Percentiles rank a stretch among this genome's conserved stretches.
Evolutionary conservation across 2,329 filamentous ascomycete species (phyloP).

Genomic region (Neodidymelliopsis sp.): DNA sequence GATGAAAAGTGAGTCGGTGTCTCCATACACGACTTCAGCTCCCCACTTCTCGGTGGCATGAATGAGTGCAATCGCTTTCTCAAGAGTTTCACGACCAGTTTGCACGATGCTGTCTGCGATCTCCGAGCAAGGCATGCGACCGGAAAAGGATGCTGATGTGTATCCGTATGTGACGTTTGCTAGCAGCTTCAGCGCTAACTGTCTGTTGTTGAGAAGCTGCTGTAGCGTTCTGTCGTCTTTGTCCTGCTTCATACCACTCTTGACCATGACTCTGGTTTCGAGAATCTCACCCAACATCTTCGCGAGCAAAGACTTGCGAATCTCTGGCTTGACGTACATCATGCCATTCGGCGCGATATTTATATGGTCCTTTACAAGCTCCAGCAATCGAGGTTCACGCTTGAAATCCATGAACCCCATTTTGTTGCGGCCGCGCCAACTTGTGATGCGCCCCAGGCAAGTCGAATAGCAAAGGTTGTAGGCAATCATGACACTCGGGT

Average conservation of each 20-base stretch:
- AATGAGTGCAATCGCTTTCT: conserved; percentile 91
- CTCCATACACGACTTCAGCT: conserved; percentile 96
- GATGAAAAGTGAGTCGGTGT: conserved; percentile 95
- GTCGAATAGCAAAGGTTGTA: conserved; percentile 99
- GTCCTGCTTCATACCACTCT: conserved; percentile 93
- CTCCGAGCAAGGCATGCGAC: conserved; percentile 96
- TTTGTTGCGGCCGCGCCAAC: conserved; percentile 91
- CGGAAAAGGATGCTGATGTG: conserved; percentile 94
- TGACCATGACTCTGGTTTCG: conserved; percentile 97
- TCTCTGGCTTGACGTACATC: conserved; percentile 86
- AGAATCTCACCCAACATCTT: conserved; percentile 97
- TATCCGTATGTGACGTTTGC: conserved; percentile 99
- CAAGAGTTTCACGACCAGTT: conserved; percentile 90
- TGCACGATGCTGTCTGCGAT: conserved; percentile 99
- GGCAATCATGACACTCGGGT: conserved; percentile 98
- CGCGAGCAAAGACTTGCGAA: conserved; percentile 88
- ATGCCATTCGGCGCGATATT: conserved; percentile 96
- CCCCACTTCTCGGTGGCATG: conserved; percentile 88
- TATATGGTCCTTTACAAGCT: conserved; percentile 81
- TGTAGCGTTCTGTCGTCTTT: conserved; percentile 88
- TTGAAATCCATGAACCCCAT: conserved; percentile 93
- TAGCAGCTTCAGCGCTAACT: conserved; percentile 91
- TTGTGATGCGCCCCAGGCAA: conserved; percentile 82
- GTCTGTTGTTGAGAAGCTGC: conserved; percentile 88
- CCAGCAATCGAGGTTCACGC: conserved; percentile 76